Conservation (phyloP, 768 basidiomycete genomes). For the Leccinum boreale region DNA sequence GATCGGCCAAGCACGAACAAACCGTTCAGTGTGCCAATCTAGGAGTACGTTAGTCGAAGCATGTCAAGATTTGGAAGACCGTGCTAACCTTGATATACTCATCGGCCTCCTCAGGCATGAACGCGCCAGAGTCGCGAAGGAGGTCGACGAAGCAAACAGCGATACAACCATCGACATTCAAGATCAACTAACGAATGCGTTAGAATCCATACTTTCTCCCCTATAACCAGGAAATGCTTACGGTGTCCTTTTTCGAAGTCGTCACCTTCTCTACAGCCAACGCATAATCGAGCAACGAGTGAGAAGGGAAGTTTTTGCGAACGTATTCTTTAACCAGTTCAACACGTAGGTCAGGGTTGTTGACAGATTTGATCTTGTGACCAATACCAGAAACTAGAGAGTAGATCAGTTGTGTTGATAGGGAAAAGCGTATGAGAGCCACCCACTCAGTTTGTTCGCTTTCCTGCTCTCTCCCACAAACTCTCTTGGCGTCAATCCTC, state of each 20-base stretch:
- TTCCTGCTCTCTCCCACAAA: constrained; percentile 94
- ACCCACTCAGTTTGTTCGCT: constrained; percentile 88
- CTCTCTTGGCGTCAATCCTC: constrained; percentile 93
- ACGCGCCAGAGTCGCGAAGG: constrained; percentile 87
- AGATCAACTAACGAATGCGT: constrained; percentile 60
- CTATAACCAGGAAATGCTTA: constrained; percentile 23
- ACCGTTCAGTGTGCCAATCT: constrained; percentile 92
- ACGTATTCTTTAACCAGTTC: constrained; percentile 97
- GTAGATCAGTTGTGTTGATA: constrained; percentile 4
- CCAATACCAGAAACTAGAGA: constrained; percentile 88
- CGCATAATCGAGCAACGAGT: constrained; percentile 90
- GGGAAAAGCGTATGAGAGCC: background rate
- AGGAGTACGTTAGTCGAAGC: background rate
- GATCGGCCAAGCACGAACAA: constrained; percentile 96
- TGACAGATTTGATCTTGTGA: constrained; percentile 99
- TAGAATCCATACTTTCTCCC: background rate
- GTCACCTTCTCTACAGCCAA: constrained; percentile 98
- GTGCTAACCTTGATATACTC: constrained; percentile 82
- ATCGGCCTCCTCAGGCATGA: constrained; percentile 92
- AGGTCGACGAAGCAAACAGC: constrained; percentile 97
- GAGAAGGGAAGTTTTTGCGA: constrained; percentile 91
- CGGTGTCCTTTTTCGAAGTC: constrained; percentile 95
- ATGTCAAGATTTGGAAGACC: background rate
- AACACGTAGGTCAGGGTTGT: constrained; percentile 91
- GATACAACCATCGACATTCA: constrained; percentile 96